Evolutionary conservation across 805 yeast genomes (phyloP), one percentile per base, ranked within the genome.

Genomic region (Tetrapisispora fleetii): DNA sequence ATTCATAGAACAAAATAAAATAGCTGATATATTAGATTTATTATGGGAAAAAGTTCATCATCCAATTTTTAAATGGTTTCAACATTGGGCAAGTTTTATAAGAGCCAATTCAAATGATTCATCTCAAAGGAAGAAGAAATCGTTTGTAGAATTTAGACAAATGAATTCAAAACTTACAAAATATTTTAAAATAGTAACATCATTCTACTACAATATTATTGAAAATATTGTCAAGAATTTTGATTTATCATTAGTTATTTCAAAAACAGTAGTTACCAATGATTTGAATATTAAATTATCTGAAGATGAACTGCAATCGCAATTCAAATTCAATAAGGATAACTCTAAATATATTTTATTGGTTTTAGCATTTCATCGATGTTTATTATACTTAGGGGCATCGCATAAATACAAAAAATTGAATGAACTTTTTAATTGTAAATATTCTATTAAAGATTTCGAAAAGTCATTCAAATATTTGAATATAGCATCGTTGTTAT

Each of bases 11-110:
- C 47, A 48, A 18, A 49, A 51, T 32, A 36, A 49, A 2, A 47
- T 56, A 11, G 56, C 58, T 16, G 41, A 50, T 14, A 49, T 76
- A 7, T 69, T 83, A 18, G 83, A 79, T 46, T 55, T 61, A 4
- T 62, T 79, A 19, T 83, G 89, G 89, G 59, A 69, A 32, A 77
- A 78, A 5, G 72, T 83, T 52, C 83, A 80, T 54, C 79, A 80
- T 55, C 87, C 87, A 1, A 74, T 79, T 2, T 72, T 82, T 51
- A 81, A 79, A 54, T 73, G 73, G 58, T 81, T 74, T 55, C 80
- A 77, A 57, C 55, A 61, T 11, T 70, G 66, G 57, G 52, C 50
- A 55, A 56, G 48, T 47, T 52, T 49, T 43, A 54, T 47, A 42
- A 45, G 53, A 41, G 45, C 53, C 39, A 50, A 52, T 50, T 11